Base-by-base conservation (phyloP, 495 filamentous ascomycete species). In the Cercophora newfieldiana region DNA sequence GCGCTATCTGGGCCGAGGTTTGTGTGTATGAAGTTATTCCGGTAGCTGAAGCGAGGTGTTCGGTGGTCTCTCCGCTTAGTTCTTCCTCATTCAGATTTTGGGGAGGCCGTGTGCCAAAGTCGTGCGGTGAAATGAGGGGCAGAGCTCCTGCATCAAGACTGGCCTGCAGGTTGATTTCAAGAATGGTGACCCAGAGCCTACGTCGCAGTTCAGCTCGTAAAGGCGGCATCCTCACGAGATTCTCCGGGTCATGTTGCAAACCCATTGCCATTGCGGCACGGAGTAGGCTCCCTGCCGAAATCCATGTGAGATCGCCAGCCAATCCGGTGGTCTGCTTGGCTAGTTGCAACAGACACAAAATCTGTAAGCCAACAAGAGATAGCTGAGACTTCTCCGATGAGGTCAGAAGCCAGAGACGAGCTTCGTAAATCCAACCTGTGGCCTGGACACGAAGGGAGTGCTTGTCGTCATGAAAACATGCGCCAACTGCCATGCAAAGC, bases 101-200 rank as follows among this genome's bases (percentile, higher is more conserved):
- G 0, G 88, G 88, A 0, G 80, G 68, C 58, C 79, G 76, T 14
- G 85, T 88, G 68, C 83, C 82, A 61, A 82, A 89, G 16, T 87
- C 82, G 8, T 78, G 70, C 16, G 68, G 66, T 0, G 79, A 78
- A 18, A 88, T 81, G 61, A 78, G 77, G 0, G 86, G 85, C 0
- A 81, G 78, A 72, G 86, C 83, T 0, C 80, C 87, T 0, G 83
- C 80, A 53, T 86, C 85, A 1, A 89, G 65, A 1, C 84, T 82
- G 0, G 87, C 79, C 67, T 89, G 87, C 2, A 87, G 67, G 58
- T 76, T 75, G 28, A 89, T 68, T 63, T 90, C 88, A 19, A 89
- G 68, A 26, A 90, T 83, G 3, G 87, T 89, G 16, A 81, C 80
- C 88, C 88, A 90, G 3, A 89, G 63, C 22, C 87, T 75, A 55